Percentiles rank a stretch among this genome's conserved stretches.
These are phyloP conservation scores for Backusella sp. DNA, from an alignment of 192 early-diverging fungal genomes.

Conservation along the genomic window DNA sequence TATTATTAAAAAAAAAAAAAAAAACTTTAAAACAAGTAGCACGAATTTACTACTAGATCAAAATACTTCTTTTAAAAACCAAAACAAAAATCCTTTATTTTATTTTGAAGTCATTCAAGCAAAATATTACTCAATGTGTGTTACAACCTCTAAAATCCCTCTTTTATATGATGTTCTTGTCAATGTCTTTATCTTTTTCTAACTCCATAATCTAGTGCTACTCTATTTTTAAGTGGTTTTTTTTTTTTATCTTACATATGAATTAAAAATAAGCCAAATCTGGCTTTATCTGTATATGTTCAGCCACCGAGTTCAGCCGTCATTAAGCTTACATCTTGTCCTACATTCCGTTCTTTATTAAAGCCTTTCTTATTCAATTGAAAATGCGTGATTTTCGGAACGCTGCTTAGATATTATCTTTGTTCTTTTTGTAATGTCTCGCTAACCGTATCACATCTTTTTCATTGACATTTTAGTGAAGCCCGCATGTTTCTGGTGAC, in stretches of 20 bases:
- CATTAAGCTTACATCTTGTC: background rate
- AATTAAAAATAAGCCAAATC: slow-evolving; percentile 5
- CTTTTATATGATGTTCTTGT: background rate
- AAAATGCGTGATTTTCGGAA: background rate
- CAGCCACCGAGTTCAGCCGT: background rate
- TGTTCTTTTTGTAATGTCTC: background rate
- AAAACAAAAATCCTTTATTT: background rate
- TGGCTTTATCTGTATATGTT: background rate
- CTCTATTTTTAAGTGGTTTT: background rate
- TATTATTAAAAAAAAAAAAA: background rate
- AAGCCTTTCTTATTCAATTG: background rate
- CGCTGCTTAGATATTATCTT: background rate
- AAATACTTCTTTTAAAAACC: background rate
- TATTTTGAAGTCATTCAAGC: background rate
- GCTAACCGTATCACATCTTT: background rate
- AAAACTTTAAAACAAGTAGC: background rate
- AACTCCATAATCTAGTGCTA: slow-evolving; percentile 1
- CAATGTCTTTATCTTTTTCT: background rate
- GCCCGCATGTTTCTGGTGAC: no score
- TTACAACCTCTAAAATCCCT: background rate
- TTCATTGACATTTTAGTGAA: background rate
- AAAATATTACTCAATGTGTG: background rate
- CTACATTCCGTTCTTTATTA: background rate
- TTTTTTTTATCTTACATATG: background rate
- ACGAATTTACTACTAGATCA: background rate